Conservation (phyloP, 805 yeast species). For the Wickerhamia fluorescens region DNA sequence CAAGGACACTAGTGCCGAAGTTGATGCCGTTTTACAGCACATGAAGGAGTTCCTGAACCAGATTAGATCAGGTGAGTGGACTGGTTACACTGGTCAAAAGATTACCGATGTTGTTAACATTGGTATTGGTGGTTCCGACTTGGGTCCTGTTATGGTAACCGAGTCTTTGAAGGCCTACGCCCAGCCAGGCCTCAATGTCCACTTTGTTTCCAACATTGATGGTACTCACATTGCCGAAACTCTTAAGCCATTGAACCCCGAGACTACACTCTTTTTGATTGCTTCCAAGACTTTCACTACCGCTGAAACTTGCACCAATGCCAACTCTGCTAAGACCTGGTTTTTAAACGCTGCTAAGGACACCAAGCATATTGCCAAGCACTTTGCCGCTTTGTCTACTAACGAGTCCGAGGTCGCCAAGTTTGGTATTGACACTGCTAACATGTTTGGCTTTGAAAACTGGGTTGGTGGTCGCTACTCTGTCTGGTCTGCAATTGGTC, state of each 20-base stretch:
- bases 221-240: conserved; percentile 96
- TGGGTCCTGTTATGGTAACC: conserved; percentile 99
- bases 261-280: conserved; percentile 85
- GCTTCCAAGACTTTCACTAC: conserved; percentile 99
- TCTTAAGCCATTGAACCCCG: conserved; percentile 70
- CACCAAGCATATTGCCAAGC: conserved; percentile 78
- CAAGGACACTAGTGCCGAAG: conserved; percentile 82
- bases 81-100: conserved; percentile 91
- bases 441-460: conserved; percentile 96
- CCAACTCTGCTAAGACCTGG: conserved; percentile 93
- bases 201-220: conserved; percentile 96
- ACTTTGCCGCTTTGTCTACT: conserved; percentile 94
- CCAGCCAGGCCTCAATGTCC: conserved; percentile 65
- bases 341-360: conserved; percentile 71
- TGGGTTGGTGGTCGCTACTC: conserved; percentile 99
- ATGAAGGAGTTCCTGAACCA: conserved; percentile 91
- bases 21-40: conserved; percentile 84
- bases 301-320: conserved; percentile 96
- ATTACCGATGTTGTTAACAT: conserved; percentile 94
- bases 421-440: conserved; percentile 95
- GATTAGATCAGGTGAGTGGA: conserved; percentile 92
- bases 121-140: conserved; percentile 98
- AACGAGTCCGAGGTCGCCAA: conserved; percentile 85
- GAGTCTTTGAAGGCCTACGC: conserved; percentile 93
- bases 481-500: conserved; percentile 99